Percentiles rank a stretch among this genome's conserved stretches.
These are phyloP conservation scores for Malassezia sympodialis DNA, from an alignment of 1,284 basidiomycete species.

Conservation along the genomic window DNA sequence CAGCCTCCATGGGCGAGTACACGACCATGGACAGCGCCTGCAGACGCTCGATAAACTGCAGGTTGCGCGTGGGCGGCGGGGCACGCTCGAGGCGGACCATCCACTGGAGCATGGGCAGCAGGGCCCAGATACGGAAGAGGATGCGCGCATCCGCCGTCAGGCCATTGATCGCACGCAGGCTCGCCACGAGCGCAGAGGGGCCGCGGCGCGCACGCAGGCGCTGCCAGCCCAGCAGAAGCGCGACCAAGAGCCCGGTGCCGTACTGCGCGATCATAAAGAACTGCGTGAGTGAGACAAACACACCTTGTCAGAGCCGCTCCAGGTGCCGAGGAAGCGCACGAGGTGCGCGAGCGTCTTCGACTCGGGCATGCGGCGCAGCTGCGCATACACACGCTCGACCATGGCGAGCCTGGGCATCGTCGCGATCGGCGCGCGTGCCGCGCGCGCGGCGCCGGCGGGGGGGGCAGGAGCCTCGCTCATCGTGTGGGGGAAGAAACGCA, in stretches of 20 bases:
- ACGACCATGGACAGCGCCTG: conserved; percentile 46
- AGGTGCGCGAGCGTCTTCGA: conserved; percentile 34
- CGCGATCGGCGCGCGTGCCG: neutral
- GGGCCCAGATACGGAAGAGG: conserved; percentile 45
- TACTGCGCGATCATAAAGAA: conserved; percentile 45
- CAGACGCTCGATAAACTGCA: conserved; percentile 45
- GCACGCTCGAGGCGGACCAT: conserved; percentile 40
- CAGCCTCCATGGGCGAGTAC: conserved; percentile 45
- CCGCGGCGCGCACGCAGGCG: conserved; percentile 29
- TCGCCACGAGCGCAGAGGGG: conserved; percentile 23
- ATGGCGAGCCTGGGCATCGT: neutral
- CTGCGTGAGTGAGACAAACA: conserved; percentile 7
- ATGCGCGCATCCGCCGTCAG: conserved; percentile 38
- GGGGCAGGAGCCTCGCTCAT: neutral
- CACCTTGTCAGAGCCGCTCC: conserved; percentile 45
- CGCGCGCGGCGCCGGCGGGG: neutral
- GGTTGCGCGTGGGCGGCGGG: conserved; percentile 34
- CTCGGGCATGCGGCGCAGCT: conserved; percentile 30
- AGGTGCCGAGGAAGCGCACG: conserved; percentile 44
- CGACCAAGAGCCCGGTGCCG: conserved; percentile 35
- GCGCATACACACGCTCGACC: conserved; percentile 5
- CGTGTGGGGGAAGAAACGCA: neutral
- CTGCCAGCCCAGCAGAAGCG: conserved; percentile 35
- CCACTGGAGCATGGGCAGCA: conserved; percentile 47
- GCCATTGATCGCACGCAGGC: conserved; percentile 25